Conservation (phyloP, 176 grass and related monocot species). For the Juncus effusus region DNA sequence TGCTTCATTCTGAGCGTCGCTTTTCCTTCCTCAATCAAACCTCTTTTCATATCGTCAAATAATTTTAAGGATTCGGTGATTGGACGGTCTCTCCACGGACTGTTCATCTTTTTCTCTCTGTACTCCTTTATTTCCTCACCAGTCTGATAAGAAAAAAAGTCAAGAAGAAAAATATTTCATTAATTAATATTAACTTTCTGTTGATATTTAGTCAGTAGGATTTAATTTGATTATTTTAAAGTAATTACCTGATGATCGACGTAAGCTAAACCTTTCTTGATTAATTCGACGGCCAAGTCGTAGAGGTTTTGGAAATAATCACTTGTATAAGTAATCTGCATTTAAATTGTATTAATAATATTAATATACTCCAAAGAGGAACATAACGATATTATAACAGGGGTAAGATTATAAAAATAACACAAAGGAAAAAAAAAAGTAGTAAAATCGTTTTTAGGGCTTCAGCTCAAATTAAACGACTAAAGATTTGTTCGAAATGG, state of each 20-base stretch:
- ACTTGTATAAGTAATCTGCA: conserved; percentile 82
- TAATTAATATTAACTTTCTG: not conserved
- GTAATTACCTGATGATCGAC: conserved; percentile 90
- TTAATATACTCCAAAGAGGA: conserved; percentile 7
- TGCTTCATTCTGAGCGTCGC: conserved; percentile 96
- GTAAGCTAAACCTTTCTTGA: conserved; percentile 81
- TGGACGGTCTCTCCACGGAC: conserved; percentile 92
- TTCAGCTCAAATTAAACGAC: not conserved
- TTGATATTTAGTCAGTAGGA: conserved; percentile 30
- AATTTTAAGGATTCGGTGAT: conserved; percentile 78
- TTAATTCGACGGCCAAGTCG: conserved; percentile 80
- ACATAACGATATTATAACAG: not conserved
- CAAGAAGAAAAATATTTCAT: not conserved
- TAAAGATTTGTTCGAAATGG: too few species aligned
- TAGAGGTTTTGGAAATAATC: conserved; percentile 97
- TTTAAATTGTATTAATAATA: conserved; percentile 1
- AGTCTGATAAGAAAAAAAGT: conserved; percentile 45
- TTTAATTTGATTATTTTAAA: conserved; percentile 1
- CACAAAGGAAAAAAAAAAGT: conserved; percentile 18
- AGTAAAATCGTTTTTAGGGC: not conserved
- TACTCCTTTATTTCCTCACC: conserved; percentile 92
- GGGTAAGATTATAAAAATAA: too few species aligned
- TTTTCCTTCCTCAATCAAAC: conserved; percentile 74
- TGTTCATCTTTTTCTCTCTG: conserved; percentile 93
- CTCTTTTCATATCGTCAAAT: conserved; percentile 85